Base-by-base conservation (phyloP, 352 stramenopile genomes). In the Ochromonadaceae sp. region DNA sequence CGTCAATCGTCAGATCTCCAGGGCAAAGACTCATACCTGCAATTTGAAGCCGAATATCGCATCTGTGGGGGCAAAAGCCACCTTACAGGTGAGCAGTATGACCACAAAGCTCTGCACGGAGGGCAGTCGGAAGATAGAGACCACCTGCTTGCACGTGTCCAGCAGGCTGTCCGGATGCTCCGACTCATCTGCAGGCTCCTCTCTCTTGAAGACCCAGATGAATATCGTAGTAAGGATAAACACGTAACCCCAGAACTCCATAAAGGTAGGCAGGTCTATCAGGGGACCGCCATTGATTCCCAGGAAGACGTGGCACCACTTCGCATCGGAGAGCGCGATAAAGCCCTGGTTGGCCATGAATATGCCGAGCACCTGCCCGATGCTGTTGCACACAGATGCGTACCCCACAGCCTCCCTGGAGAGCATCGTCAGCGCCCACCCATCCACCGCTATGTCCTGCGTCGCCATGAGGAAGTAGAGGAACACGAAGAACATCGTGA, bases 351-450 rank as follows among this genome's bases (percentile, higher is more conserved):
- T 98, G 28, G 84, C 85, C 22, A 97, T 78, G 68, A 98, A 97
- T 74, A 94, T 97, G 22, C 93, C 91, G 56, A 98, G 81, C 2
- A 63, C 70, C 49, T 77, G 72, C 17, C 72, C 72, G 25, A 77
- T 55, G 38, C 47, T 71, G 39, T 98, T 97, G 75, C 88, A 97
- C 30, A 92, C 91, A 0, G 90, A 93, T 32, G 90, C 91, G 55
- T 93, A 90, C 35, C 86, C 90, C 34, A 95, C 80, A 78, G 98
- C 97, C 68, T 96, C 88, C 39, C 82, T 79, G 39, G 81, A 93
- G 36, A 99, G 81, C 93, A 99, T 98, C 0, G 93, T 98, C 36
- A 99, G 80, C n/a, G 93, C 93, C 93, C 93, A 99, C 20, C 93
- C 93, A 71, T 99, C 93, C 7, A 99, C 92, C 9, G 93, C 93